These are phyloP conservation scores for Aspergillus sparsus DNA, from an alignment of 495 filamentous ascomycete genomes.

Conservation along the genomic window DNA sequence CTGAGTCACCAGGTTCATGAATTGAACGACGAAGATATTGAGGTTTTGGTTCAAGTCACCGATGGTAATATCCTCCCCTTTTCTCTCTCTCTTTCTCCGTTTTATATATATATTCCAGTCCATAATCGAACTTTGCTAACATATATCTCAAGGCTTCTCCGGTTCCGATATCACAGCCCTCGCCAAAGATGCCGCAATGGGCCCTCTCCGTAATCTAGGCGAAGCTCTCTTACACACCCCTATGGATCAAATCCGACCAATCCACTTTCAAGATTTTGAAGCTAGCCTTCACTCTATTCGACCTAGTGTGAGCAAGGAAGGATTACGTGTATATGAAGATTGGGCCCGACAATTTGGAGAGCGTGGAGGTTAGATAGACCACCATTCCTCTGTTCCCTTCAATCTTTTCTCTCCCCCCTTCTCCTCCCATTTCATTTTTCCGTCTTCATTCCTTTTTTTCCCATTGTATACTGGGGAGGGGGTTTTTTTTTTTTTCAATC, in stretches of 20 bases:
- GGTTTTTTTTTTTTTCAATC: background rate
- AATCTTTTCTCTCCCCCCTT: conserved; percentile 2
- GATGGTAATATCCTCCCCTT: conserved; percentile 62
- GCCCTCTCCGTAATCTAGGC: conserved; percentile 85
- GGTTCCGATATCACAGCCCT: conserved; percentile 96
- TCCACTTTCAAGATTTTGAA: conserved; percentile 79
- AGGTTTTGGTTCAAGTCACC: conserved; percentile 75
- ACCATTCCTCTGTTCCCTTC: conserved; percentile 3
- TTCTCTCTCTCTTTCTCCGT: background rate
- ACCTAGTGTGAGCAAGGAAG: conserved; percentile 84
- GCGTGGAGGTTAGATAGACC: conserved; percentile 63
- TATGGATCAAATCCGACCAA: conserved; percentile 91
- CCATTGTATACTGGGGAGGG: background rate
- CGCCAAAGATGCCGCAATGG: conserved; percentile 98
- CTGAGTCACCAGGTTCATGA: conserved; percentile 85
- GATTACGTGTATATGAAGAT: conserved; percentile 84
- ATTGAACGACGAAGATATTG: conserved; percentile 72
- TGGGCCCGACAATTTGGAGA: conserved; percentile 96
- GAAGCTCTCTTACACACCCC: conserved; percentile 87
- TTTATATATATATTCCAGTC: conserved; percentile 1
- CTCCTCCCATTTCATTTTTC: conserved; percentile 5
- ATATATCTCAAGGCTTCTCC: conserved; percentile 73
- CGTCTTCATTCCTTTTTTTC: conserved; percentile 4
- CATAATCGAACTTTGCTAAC: background rate
- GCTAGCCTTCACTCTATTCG: conserved; percentile 82